Base-by-base conservation (phyloP, 768 basidiomycete species). In the Sporobolomyces pararoseus region DNA sequence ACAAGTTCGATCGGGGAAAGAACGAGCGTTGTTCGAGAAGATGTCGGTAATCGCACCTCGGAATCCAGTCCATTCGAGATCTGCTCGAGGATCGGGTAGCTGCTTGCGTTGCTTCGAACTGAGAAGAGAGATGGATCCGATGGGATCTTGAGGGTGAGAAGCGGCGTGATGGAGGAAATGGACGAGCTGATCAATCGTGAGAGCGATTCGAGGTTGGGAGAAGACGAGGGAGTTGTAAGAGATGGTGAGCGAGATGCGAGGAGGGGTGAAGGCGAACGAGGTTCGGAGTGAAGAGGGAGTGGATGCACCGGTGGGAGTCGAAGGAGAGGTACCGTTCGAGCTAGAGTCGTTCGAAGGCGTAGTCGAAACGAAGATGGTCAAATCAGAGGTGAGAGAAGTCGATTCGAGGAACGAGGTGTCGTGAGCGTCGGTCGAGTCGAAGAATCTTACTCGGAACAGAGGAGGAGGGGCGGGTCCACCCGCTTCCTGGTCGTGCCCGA, bases 31-130 rank as follows among this genome's bases (percentile, higher is more conserved):
- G 44, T 82, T 81, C 14, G 91, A 89, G 80, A 99, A 98, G 29
- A 98, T 86, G 78, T 95, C 89, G 19, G 95, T 91, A 77, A 99
- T 97, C 10, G 95, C 90, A 37, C 95, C 96, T 79, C 93, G 91
- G 86, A 88, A 99, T 60, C 88, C 94, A 79, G 91, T 95, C 95
- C 96, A 99, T 75, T 96, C 85, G 42, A 99, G 84, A 79, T 98
- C 88, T 21, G 86, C 88, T 16, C 85, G 86, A 4, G 95, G 92
- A 77, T 89, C 84, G 0, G 96, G 96, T 6, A 99, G 84, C 55
- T 83, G 83, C 17, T 80, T 81, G 63, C 83, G 83, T 80, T 97
- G 91, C 17, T 81, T 78, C 5, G 87, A 82, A 0, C 91, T 92
- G 57, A 92, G 80, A 17, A 98, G 80, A 1, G 91, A 87, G 17